A percentile compares a stretch with the other conserved stretches of the same genome.
Conservation (phyloP, 345 rosid genomes). For the Carallia pectinifolia region DNA sequence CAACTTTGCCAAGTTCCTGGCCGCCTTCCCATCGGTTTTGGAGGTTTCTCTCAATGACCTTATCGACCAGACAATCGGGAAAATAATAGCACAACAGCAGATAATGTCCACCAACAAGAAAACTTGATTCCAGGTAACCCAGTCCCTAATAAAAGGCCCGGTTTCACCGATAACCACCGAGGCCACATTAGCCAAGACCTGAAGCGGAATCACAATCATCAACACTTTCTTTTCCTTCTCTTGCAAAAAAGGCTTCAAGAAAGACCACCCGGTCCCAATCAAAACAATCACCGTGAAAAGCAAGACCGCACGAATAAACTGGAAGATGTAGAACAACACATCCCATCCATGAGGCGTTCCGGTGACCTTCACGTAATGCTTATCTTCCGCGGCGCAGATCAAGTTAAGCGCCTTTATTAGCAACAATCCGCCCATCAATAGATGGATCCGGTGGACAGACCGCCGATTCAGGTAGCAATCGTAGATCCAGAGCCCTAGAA, state of each 20-base stretch:
- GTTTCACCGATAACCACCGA: constrained; percentile 90
- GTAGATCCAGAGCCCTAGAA: constrained; percentile 66
- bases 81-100: constrained; percentile 92
- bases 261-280: constrained; percentile 99
- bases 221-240: constrained; percentile 96
- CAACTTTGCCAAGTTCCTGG: constrained; percentile 80
- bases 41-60: constrained; percentile 81
- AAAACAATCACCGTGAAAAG: constrained; percentile 88
- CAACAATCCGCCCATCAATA: constrained; percentile 72
- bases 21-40: constrained; percentile 92
- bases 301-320: constrained; percentile 76
- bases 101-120: constrained; percentile 82
- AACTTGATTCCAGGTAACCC: constrained; percentile 95
- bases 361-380: constrained; percentile 74
- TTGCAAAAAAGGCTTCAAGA: constrained; percentile 86
- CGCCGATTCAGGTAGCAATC: constrained; percentile 42
- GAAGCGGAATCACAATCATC: constrained; percentile 94
- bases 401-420: constrained; percentile 83
- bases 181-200: constrained; percentile 89
- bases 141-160: constrained; percentile 82
- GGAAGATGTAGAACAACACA: constrained; percentile 81
- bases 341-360: constrained; percentile 99
- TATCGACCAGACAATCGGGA: constrained; percentile 97
- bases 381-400: constrained; percentile 88
- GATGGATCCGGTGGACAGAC: constrained; percentile 80